Evolutionary conservation across 768 basidiomycete species (phyloP).

Genomic region (Rhodotorula kratochvilovae): DNA sequence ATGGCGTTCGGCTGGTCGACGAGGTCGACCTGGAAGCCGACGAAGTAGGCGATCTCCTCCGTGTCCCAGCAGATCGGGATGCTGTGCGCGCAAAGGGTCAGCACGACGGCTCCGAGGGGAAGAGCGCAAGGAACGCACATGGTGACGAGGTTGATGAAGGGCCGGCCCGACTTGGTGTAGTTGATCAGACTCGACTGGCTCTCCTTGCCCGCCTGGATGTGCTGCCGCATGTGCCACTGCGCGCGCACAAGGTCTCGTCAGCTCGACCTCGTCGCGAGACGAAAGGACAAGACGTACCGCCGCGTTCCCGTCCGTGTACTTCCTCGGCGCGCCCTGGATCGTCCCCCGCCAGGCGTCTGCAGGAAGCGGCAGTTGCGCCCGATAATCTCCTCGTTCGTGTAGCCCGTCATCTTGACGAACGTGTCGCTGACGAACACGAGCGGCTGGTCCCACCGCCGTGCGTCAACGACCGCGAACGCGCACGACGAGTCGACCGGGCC

Average conservation of each 20-base stretch:
- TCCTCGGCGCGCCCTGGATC: constrained; percentile 53
- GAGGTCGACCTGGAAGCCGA: constrained; percentile 95
- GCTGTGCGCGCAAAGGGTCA: constrained; percentile 47
- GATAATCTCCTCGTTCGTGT: constrained; percentile 60
- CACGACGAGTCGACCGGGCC: constrained; percentile 91
- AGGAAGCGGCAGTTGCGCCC: constrained; percentile 88
- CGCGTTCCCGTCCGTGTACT: constrained; percentile 61
- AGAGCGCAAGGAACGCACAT: constrained; percentile 42
- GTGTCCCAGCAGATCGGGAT: constrained; percentile 76
- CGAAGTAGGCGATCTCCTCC: constrained; percentile 74
- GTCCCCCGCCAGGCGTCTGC: constrained; percentile 68
- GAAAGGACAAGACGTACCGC: constrained; percentile 47
- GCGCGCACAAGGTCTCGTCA: too few relatives aligned
- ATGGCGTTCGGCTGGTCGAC: constrained; percentile 83
- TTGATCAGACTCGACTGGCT: constrained; percentile 83
- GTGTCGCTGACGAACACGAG: constrained; percentile 85
- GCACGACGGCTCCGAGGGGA: too few relatives aligned
- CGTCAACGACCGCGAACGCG: constrained; percentile 71
- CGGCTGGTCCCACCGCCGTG: constrained; percentile 30
- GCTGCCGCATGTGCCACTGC: constrained; percentile 58
- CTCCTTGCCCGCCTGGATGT: constrained; percentile 71
- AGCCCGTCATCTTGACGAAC: constrained; percentile 58
- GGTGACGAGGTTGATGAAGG: constrained; percentile 81
- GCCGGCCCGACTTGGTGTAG: constrained; percentile 73
- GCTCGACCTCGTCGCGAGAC: neutral